Evolutionary conservation across 768 basidiomycete genomes (phyloP).

Genomic region (Mycena kentingensis): DNA sequence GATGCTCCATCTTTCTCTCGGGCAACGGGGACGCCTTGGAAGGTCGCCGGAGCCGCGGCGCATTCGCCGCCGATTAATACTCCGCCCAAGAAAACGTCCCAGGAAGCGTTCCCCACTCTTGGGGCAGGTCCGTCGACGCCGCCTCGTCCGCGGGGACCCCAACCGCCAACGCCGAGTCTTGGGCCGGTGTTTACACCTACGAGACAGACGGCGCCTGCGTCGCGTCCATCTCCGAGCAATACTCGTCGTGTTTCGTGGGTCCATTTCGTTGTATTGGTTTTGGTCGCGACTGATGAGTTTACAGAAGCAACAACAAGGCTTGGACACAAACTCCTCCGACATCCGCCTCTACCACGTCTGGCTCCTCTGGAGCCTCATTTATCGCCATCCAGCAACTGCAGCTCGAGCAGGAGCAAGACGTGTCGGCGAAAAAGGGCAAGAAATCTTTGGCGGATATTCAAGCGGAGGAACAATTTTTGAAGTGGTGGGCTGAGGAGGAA

Average conservation of each 20-base stretch:
- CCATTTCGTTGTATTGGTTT: neutral
- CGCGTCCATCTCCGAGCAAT: conserved; percentile 27
- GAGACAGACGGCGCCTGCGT: conserved; percentile 38
- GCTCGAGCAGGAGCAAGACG: conserved; percentile 58
- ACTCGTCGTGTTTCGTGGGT: conserved; percentile 56
- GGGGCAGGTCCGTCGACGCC: conserved; percentile 20
- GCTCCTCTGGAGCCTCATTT: conserved; percentile 56
- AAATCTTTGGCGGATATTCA: conserved; percentile 82
- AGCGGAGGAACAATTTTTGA: conserved; percentile 78
- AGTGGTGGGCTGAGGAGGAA: conserved; percentile 90
- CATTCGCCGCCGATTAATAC: conserved; percentile 12
- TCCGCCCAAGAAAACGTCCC: conserved; percentile 17
- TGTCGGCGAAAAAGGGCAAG: conserved; percentile 46
- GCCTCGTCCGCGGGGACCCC: conserved; percentile 27
- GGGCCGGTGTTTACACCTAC: conserved; percentile 70
- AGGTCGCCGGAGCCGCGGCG: conserved; percentile 9
- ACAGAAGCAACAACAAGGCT: conserved; percentile 49
- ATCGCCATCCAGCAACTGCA: conserved; percentile 85
- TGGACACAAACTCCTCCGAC: conserved; percentile 65
- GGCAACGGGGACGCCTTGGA: conserved; percentile 21
- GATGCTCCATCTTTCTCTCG: conserved; percentile 6
- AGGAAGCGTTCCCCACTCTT: conserved; percentile 19
- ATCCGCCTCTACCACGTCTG: conserved; percentile 34
- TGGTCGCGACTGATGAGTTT: conserved; percentile 1
- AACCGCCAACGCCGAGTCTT: conserved; percentile 41